phyloP scores from a whole-genome alignment of 2,329 filamentous ascomycete species.

The Colletotrichum sojae region DNA sequence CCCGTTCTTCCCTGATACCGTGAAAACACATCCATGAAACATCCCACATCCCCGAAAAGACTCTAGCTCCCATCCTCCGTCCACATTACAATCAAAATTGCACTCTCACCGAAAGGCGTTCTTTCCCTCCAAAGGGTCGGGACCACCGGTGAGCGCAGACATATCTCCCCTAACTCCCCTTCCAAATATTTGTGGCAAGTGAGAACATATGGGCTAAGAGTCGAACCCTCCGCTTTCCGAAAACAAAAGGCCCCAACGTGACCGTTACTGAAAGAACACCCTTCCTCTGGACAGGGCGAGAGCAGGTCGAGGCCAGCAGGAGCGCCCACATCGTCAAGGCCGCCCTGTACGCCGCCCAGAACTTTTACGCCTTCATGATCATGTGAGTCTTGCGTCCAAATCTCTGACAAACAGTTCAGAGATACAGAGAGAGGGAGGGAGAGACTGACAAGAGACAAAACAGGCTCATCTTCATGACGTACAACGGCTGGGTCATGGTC shows the following conservation, averaged over 20 bases:
- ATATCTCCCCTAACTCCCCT: not conserved
- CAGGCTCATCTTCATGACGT: slow-evolving; percentile 99
- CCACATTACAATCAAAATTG: slow-evolving; percentile 9
- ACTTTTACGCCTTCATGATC: slow-evolving; percentile 99
- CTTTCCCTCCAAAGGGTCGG: slow-evolving; percentile 24
- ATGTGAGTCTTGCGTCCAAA: slow-evolving; percentile 77
- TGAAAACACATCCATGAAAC: not conserved
- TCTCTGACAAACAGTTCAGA: not conserved
- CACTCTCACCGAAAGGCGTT: slow-evolving; percentile 19
- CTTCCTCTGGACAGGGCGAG: slow-evolving; percentile 81
- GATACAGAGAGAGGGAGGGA: too few species aligned
- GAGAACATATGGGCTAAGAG: slow-evolving; percentile 40
- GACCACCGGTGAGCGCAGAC: slow-evolving; percentile 35
- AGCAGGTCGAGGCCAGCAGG: slow-evolving; percentile 72
- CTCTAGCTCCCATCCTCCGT: slow-evolving; percentile 7
- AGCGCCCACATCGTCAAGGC: slow-evolving; percentile 85
- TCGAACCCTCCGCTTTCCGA: slow-evolving; percentile 31
- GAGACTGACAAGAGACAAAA: slow-evolving; percentile 11
- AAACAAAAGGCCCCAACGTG: slow-evolving; percentile 49
- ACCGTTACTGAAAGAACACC: slow-evolving; percentile 74
- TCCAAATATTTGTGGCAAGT: slow-evolving; percentile 1
- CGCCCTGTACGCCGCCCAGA: slow-evolving; percentile 88
- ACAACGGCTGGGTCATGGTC: slow-evolving; percentile 98
- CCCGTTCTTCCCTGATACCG: not conserved
- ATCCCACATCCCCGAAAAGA: slow-evolving; percentile 7